These are phyloP conservation scores for Nannochloropsis gaditana DNA, from an alignment of 108 stramenopile genomes.

Conservation along the genomic window DNA sequence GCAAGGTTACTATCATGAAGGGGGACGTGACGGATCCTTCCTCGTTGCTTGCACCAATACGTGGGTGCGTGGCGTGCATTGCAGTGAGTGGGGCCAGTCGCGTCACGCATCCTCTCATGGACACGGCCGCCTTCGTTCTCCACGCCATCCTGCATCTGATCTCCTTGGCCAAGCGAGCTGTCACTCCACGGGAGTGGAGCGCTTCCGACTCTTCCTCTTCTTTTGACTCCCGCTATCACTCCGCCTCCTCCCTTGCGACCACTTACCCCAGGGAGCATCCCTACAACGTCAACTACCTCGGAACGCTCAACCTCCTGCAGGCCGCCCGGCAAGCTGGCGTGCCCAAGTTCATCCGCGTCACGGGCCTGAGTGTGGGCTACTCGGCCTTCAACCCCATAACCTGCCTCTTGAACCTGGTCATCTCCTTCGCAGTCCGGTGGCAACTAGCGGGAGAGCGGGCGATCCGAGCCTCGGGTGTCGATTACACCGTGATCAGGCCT, in stretches of 20 bases:
- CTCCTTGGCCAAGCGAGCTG: not conserved
- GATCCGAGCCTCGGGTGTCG: conserved; percentile 25
- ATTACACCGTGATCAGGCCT: conserved; percentile 30
- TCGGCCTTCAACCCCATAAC: conserved; percentile 45
- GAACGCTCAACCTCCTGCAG: conserved; percentile 38
- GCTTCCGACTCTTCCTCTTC: not conserved
- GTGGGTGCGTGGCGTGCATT: conserved; percentile 14
- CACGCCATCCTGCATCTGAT: not conserved
- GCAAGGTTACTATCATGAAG: not conserved
- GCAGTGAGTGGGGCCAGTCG: not conserved
- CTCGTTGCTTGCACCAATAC: not conserved
- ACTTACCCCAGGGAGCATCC: conserved; percentile 28
- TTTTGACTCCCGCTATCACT: not conserved
- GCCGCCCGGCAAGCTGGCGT: conserved; percentile 37
- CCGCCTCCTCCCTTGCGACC: not conserved
- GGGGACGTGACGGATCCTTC: not conserved
- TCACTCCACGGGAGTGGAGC: not conserved
- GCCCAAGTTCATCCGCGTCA: conserved; percentile 41
- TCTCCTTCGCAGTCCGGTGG: conserved; percentile 33
- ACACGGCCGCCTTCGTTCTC: not conserved
- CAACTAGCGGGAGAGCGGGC: conserved; percentile 23
- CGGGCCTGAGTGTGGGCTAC: conserved; percentile 38
- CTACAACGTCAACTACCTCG: conserved; percentile 50
- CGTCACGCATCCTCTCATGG: not conserved
- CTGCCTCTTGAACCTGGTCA: conserved; percentile 33